Evolutionary conservation across 2,329 filamentous ascomycete species (phyloP).

Genomic region (Parascedosporium putredinis): DNA sequence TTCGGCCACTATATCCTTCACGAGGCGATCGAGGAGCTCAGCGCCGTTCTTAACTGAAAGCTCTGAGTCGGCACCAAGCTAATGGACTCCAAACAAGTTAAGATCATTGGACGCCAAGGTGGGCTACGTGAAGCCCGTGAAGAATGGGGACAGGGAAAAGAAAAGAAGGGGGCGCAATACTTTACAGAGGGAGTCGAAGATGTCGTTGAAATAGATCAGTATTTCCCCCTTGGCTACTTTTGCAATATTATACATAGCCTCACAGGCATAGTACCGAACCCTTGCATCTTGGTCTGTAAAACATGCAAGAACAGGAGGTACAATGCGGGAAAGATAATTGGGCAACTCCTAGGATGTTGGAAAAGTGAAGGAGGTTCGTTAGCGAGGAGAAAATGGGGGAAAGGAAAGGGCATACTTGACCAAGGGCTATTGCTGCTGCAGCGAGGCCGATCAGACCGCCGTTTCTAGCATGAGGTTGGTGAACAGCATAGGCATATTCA

Average conservation of each 20-base stretch:
- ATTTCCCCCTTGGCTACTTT: slow-evolving; percentile 99
- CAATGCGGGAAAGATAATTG: slow-evolving; percentile 83
- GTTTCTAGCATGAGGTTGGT: slow-evolving; percentile 93
- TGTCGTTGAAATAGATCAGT: slow-evolving; percentile 92
- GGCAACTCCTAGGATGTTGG: slow-evolving; percentile 61
- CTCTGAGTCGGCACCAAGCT: slow-evolving; percentile 94
- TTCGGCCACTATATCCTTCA: slow-evolving; percentile 94
- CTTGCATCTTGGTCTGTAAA: slow-evolving; percentile 97
- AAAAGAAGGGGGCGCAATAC: slow-evolving; percentile 31
- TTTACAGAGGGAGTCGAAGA: slow-evolving; percentile 96
- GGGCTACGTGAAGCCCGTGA: neutral
- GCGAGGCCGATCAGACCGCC: slow-evolving; percentile 92
- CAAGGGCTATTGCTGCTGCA: slow-evolving; percentile 89
- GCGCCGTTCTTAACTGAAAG: slow-evolving; percentile 97
- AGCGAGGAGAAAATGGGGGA: neutral
- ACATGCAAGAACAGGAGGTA: slow-evolving; percentile 91
- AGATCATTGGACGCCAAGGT: neutral
- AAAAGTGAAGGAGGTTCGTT: neutral
- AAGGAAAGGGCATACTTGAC: slow-evolving; percentile 55
- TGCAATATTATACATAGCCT: slow-evolving; percentile 99
- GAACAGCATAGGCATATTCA: slow-evolving; percentile 94
- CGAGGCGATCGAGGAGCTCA: slow-evolving; percentile 82
- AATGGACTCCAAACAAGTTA: slow-evolving; percentile 4
- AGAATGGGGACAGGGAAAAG: neutral
- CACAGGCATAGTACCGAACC: slow-evolving; percentile 95